Base-by-base conservation (phyloP, 2,329 filamentous ascomycete species). In the Neonectria coccinea region DNA sequence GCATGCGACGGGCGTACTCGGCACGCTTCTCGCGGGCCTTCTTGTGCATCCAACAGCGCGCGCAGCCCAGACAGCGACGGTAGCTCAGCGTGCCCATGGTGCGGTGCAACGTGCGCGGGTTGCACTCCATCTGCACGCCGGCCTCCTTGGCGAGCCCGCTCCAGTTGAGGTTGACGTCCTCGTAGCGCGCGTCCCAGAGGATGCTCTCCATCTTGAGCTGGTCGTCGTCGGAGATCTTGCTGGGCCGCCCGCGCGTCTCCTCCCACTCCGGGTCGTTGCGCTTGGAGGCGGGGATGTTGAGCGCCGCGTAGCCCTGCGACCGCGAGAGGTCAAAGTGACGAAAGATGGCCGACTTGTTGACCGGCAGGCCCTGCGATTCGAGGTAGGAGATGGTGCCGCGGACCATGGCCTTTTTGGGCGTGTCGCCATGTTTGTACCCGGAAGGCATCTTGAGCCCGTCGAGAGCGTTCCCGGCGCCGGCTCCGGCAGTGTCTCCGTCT, bases 271-370 rank as follows among this genome's bases (percentile, higher is more conserved):
- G 78, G 55, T 80, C 77, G 54, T 78, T 76, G 39, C 77, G 73
- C 68, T 75, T 74, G 39, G 76, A 74, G 8, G 76, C 70, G 10
- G 76, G 73, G 20, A 74, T 67, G 65, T 67, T 79, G n/a, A 80
- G 67, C 2, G 78, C 78, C 33, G 77, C 75, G 58, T 80, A 80
- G 39, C 78, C 78, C 61, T 80, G 78, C 2, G 78, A 79, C 0
- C 78, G 77, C 31, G 78, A 78, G 14, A 80, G 72, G 20, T 76
- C 76, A 70, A 80, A 80, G 66, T 80, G 78, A 33, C 77, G 73
- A 64, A 80, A 80, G 64, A 80, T 79, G 70, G 78, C 77, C 33
- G 76, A 76, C 69, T 80, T 79, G 73, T 80, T 80, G 56, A 80
- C 77, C 2, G 76, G 76, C 18, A 79, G 70, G 59, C 77, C 77